Percentiles rank a stretch among this genome's conserved stretches.
Conservation (phyloP, 1,284 basidiomycete species). For the Cryptococcus sp. region DNA sequence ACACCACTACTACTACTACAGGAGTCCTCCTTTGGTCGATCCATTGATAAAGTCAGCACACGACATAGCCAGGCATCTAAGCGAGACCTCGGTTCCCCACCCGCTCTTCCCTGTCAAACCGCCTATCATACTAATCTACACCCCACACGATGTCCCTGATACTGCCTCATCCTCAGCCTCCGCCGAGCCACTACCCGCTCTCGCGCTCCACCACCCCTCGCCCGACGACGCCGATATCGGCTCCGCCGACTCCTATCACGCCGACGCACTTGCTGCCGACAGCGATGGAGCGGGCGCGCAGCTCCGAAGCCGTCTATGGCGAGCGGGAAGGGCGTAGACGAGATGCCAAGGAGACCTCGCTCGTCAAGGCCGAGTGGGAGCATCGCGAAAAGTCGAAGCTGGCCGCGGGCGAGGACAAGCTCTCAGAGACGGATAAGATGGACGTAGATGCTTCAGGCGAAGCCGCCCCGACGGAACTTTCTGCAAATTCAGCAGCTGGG, state of each 20-base stretch:
- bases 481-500: constrained; percentile 1
- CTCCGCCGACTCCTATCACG: constrained; percentile 47
- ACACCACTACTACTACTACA: too few species aligned
- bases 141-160: constrained; percentile 30
- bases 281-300: constrained; percentile 47
- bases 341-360: constrained; percentile 25
- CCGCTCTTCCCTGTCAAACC: too few species aligned
- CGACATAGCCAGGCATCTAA: too few species aligned
- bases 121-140: too few species aligned
- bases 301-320: constrained; percentile 38
- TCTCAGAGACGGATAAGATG: constrained; percentile 21
- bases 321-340: constrained; percentile 18
- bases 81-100: too few species aligned
- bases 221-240: constrained; percentile 39
- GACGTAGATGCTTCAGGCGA: constrained; percentile 22
- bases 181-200: constrained; percentile 16
- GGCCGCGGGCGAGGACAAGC: background rate
- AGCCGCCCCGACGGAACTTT: background rate
- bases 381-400: constrained; percentile 9
- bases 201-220: constrained; percentile 26
- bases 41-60: too few species aligned
- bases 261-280: constrained; percentile 41
- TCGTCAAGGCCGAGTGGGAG: constrained; percentile 21
- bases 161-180: constrained; percentile 24
- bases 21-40: too few species aligned